Evolutionary conservation across 495 filamentous ascomycete genomes (phyloP).

Genomic region (Bacidia gigantensis): DNA sequence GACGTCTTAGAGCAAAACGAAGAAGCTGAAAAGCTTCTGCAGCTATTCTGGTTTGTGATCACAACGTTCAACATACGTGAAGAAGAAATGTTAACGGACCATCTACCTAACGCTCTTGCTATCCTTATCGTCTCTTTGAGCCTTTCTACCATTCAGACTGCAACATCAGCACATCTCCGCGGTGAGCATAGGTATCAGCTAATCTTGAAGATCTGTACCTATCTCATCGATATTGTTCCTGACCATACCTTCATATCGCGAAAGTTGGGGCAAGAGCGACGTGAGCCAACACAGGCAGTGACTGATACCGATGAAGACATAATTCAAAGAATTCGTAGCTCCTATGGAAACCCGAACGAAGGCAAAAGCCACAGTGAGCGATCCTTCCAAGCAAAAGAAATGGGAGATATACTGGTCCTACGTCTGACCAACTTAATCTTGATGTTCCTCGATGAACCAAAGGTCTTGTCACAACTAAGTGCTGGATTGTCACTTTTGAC

Average conservation of each 20-base stretch:
- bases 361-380: slow-evolving; percentile 15
- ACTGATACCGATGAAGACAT: not conserved
- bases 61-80: slow-evolving; percentile 84
- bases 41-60: slow-evolving; percentile 69
- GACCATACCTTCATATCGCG: slow-evolving; percentile 44
- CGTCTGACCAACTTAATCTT: not conserved
- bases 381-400: slow-evolving; percentile 42
- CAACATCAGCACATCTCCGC: not conserved
- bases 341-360: not conserved
- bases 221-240: slow-evolving; percentile 52
- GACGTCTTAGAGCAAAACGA: not conserved
- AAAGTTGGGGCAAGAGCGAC: not conserved
- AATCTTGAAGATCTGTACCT: slow-evolving; percentile 36
- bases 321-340: not conserved
- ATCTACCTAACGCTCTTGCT: slow-evolving; percentile 49
- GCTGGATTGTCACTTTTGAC: not conserved
- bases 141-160: slow-evolving; percentile 27
- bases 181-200: not conserved
- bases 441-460: not conserved
- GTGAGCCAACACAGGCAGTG: not conserved
- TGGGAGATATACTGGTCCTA: slow-evolving; percentile 48
- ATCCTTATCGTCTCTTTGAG: slow-evolving; percentile 52
- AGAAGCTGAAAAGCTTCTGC: slow-evolving; percentile 31
- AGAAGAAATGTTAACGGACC: slow-evolving; percentile 83
- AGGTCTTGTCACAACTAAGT: not conserved